Percentiles rank a stretch among this genome's conserved stretches.
These are phyloP conservation scores for Penicillium atrosanguineum DNA, from an alignment of 495 filamentous ascomycete species.

Conservation along the genomic window DNA sequence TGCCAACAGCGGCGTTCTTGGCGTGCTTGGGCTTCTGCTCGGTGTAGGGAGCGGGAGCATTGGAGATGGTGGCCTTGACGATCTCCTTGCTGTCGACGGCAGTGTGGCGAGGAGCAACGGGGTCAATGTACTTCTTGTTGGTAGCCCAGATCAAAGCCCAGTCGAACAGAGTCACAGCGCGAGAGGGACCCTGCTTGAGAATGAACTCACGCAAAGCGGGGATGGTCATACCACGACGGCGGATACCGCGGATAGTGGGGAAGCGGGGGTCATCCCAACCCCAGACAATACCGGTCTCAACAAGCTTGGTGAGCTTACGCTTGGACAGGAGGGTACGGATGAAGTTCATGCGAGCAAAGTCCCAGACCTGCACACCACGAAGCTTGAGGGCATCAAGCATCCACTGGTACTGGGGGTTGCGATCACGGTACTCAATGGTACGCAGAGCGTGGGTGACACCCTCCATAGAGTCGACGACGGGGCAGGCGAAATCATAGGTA, in stretches of 20 bases:
- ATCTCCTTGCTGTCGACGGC: conserved; percentile 66
- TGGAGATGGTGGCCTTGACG: conserved; percentile 67
- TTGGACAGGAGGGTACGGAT: conserved; percentile 87
- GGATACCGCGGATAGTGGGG: conserved; percentile 87
- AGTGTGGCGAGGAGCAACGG: conserved; percentile 79
- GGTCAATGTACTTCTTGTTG: conserved; percentile 95
- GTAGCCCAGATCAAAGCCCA: conserved; percentile 91
- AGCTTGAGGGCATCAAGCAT: conserved; percentile 83
- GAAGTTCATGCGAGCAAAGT: conserved; percentile 97
- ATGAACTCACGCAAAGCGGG: conserved; percentile 88
- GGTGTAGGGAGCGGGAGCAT: conserved; percentile 62
- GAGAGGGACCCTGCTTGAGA: conserved; percentile 84
- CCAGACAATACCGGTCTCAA: conserved; percentile 80
- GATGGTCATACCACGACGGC: conserved; percentile 87
- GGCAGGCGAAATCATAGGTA: conserved; percentile 92
- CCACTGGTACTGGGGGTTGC: conserved; percentile 97
- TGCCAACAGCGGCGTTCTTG: conserved; percentile 82
- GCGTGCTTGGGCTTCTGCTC: conserved; percentile 80
- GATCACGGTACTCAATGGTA: conserved; percentile 96
- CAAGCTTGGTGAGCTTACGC: conserved; percentile 91
- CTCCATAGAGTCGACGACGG: conserved; percentile 85
- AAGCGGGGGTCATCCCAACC: conserved; percentile 97
- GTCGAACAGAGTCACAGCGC: conserved; percentile 86
- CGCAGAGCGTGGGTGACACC: conserved; percentile 93
- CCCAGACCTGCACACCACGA: conserved; percentile 91